Percentiles rank a stretch among this genome's conserved stretches.
Evolutionary conservation across 1,284 basidiomycete species (phyloP).

Genomic region (Ceratobasidium theobromae): DNA sequence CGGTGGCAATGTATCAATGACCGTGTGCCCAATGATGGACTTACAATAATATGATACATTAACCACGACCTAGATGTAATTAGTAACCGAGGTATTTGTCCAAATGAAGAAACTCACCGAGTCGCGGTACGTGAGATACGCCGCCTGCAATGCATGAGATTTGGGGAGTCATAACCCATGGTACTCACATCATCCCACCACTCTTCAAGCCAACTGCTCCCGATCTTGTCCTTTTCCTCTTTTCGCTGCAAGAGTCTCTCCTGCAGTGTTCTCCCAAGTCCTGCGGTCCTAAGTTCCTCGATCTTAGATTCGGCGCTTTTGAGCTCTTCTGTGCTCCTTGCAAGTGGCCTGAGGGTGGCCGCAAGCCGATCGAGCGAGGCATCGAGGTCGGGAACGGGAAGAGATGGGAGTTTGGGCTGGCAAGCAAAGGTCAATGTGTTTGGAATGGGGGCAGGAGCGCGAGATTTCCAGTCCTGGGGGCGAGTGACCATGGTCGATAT

Average conservation of each 20-base stretch:
- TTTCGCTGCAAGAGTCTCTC: conserved; percentile 52
- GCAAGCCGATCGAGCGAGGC: conserved; percentile 62
- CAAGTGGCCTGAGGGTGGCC: conserved; percentile 62
- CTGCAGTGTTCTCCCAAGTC: conserved; percentile 59
- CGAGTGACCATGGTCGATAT: conserved; percentile 20
- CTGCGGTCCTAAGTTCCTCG: conserved; percentile 55
- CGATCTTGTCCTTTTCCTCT: conserved; percentile 48
- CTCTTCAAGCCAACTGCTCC: conserved; percentile 70
- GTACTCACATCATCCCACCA: conserved; percentile 71
- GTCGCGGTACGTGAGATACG: conserved; percentile 71
- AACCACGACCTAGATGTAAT: conserved; percentile 61
- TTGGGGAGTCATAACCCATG: background rate
- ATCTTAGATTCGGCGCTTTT: conserved; percentile 57
- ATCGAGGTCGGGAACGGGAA: conserved; percentile 64
- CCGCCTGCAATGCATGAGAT: conserved; percentile 39
- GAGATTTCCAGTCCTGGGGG: conserved; percentile 51
- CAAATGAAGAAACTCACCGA: conserved; percentile 50
- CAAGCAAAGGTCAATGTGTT: conserved; percentile 50
- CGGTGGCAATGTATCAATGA: background rate
- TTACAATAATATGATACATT: conserved; percentile 83
- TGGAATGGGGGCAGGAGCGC: conserved; percentile 50
- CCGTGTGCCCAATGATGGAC: conserved; percentile 37
- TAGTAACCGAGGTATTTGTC: background rate
- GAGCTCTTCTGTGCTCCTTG: conserved; percentile 61
- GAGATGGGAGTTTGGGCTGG: conserved; percentile 53